Percentiles rank a stretch among this genome's conserved stretches.
Conservation (phyloP, 108 stramenopile genomes). For the Asterionellopsis glacialis region DNA sequence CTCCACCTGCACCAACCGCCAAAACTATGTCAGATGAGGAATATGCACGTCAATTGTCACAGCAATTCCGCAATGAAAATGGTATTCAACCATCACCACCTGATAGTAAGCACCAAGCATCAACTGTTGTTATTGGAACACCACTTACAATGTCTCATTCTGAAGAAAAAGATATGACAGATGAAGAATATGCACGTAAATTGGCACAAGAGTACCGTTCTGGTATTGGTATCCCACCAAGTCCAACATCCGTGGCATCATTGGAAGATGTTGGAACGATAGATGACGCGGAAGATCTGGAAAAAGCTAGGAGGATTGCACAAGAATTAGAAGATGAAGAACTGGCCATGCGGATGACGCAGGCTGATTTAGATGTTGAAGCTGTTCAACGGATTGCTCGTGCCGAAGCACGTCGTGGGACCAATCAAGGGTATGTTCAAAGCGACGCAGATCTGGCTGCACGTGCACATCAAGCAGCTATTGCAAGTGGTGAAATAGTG, state of each 20-base stretch:
- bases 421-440: neutral
- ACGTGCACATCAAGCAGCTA: neutral
- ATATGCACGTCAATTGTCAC: conserved; percentile 11
- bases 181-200: conserved; percentile 25
- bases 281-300: conserved; percentile 14
- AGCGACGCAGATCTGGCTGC: neutral
- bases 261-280: neutral
- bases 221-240: neutral
- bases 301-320: conserved; percentile 30
- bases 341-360: conserved; percentile 19
- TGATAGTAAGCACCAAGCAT: neutral
- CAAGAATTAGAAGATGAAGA: conserved; percentile 52
- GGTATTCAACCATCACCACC: neutral
- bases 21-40: conserved; percentile 5
- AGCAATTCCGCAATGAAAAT: neutral
- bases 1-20: too few relatives aligned
- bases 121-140: neutral
- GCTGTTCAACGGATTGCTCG: conserved; percentile 6
- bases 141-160: too few relatives aligned
- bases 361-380: conserved; percentile 14
- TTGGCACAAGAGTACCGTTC: conserved; percentile 27
- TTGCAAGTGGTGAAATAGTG: neutral
- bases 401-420: neutral
- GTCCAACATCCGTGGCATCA: neutral
- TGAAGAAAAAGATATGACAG: neutral